Evolutionary conservation across 2,329 filamentous ascomycete species (phyloP).

Genomic region (Colletotrichum gloeosporioides): DNA sequence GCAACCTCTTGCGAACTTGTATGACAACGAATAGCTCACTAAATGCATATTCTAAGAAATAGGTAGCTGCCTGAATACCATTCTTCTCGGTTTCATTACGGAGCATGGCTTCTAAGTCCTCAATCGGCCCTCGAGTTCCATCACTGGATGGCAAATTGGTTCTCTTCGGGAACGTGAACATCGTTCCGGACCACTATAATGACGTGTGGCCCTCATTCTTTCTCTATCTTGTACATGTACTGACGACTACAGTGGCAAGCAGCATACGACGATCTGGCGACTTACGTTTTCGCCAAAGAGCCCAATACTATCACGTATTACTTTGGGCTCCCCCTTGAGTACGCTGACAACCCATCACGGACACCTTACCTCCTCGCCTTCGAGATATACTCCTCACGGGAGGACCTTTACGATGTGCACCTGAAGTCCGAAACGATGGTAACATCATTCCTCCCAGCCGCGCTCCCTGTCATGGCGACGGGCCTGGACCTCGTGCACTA

Average conservation of each 20-base stretch:
- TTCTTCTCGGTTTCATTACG: background rate
- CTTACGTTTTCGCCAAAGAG: constrained; percentile 37
- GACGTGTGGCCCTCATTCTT: constrained; percentile 24
- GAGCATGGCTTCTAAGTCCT: background rate
- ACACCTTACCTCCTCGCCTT: constrained; percentile 29
- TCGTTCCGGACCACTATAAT: constrained; percentile 38
- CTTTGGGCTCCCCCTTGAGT: constrained; percentile 42
- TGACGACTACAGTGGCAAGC: constrained; percentile 39
- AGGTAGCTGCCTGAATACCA: background rate
- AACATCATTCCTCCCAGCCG: constrained; percentile 23
- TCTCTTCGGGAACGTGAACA: constrained; percentile 37
- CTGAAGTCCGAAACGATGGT: constrained; percentile 26
- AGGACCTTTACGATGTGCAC: constrained; percentile 28
- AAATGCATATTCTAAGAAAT: background rate
- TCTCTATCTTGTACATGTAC: background rate
- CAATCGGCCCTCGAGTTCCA: background rate
- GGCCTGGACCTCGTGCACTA: constrained; percentile 28
- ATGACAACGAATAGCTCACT: background rate
- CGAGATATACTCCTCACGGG: constrained; percentile 24
- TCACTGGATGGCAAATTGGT: background rate
- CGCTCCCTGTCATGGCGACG: constrained; percentile 26
- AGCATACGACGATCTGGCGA: constrained; percentile 41
- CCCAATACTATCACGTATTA: constrained; percentile 44
- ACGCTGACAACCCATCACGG: constrained; percentile 23
- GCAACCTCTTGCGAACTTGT: background rate